A percentile compares a stretch with the other conserved stretches of the same genome.
These are phyloP conservation scores for Podaxis sp. DNA, from an alignment of 768 basidiomycete genomes.

Conservation along the genomic window DNA sequence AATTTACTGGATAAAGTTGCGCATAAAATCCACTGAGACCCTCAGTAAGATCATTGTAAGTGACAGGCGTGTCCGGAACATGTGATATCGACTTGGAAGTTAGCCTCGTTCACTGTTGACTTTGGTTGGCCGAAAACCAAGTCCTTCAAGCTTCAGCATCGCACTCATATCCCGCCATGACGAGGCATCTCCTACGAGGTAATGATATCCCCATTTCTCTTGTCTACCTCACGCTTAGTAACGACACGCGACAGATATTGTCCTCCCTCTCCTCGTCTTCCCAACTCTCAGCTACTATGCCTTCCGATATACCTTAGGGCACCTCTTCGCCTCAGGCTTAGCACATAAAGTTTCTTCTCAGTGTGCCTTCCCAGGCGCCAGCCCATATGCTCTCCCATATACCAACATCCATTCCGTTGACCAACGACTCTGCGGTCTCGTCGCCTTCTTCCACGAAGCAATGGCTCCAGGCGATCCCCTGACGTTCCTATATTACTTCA, in stretches of 20 bases:
- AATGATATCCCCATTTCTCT: neutral
- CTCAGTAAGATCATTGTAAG: neutral
- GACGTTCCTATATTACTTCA: slow-evolving; percentile 36
- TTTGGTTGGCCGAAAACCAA: neutral
- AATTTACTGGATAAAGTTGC: neutral
- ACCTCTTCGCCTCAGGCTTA: slow-evolving; percentile 29
- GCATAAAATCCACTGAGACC: neutral
- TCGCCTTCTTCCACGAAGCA: slow-evolving; percentile 46
- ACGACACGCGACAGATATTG: slow-evolving; percentile 13
- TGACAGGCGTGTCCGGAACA: neutral
- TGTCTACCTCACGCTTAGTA: neutral
- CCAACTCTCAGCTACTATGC: slow-evolving; percentile 34
- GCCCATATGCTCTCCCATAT: slow-evolving; percentile 38
- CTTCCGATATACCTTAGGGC: slow-evolving; percentile 32
- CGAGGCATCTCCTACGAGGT: slow-evolving; percentile 14
- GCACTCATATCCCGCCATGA: slow-evolving; percentile 1
- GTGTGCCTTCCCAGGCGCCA: slow-evolving; percentile 27
- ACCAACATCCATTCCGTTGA: slow-evolving; percentile 38
- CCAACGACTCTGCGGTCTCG: slow-evolving; percentile 37
- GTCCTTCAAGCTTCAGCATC: too few relatives aligned
- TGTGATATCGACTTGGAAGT: neutral
- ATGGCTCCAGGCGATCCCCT: slow-evolving; percentile 28
- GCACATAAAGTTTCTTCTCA: slow-evolving; percentile 25
- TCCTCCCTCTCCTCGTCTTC: slow-evolving; percentile 38
- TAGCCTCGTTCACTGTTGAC: neutral